Conservation (phyloP, 129 eudicot genomes). For the Artemisia argyi region DNA sequence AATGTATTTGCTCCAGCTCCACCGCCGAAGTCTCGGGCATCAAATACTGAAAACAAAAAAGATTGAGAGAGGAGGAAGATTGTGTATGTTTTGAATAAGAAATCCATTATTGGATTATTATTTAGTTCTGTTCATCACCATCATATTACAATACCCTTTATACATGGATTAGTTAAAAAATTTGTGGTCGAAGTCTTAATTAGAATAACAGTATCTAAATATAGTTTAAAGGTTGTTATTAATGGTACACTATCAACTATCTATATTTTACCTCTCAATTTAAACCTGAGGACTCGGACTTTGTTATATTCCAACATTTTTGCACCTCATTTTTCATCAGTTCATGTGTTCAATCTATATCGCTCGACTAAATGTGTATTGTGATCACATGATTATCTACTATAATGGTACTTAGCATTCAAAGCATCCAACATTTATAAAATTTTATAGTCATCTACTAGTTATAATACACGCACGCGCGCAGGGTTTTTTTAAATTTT, state of each 20-base stretch:
- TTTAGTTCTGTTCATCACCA: constrained; percentile 12
- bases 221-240: constrained; percentile 20
- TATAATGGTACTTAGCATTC: background rate
- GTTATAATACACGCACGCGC: too few relatives aligned
- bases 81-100: constrained; percentile 17
- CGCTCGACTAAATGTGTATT: too few relatives aligned
- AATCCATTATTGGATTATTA: constrained; percentile 23
- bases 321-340: background rate
- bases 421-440: too few relatives aligned
- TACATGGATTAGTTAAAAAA: constrained; percentile 4
- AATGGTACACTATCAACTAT: background rate
- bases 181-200: constrained; percentile 22
- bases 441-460: too few relatives aligned
- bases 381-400: background rate
- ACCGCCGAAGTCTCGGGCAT: constrained; percentile 21
- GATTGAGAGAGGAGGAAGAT: constrained; percentile 19
- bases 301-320: background rate
- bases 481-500: too few relatives aligned
- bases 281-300: background rate
- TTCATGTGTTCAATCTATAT: too few relatives aligned
- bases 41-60: background rate
- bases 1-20: background rate
- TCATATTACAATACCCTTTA: constrained; percentile 21
- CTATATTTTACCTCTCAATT: background rate
- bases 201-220: constrained; percentile 14